These are phyloP conservation scores for Lablab purpureus DNA, from an alignment of 306 rosid species.

Conservation along the genomic window DNA sequence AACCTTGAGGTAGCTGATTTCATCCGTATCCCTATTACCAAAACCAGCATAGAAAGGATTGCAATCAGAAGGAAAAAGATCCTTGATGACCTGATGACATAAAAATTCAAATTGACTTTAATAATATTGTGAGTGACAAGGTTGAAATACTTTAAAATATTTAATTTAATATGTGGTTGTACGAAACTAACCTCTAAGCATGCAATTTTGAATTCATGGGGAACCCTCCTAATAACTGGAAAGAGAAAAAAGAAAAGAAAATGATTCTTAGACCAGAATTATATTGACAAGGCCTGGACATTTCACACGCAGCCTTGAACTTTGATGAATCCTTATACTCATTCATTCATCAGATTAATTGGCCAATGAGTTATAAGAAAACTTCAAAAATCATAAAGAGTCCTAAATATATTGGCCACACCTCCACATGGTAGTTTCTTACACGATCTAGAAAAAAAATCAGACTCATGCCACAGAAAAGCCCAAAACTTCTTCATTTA, in stretches of 20 bases:
- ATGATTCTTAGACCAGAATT: slow-evolving; percentile 35
- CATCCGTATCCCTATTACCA: slow-evolving; percentile 97
- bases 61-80: slow-evolving; percentile 86
- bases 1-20: slow-evolving; percentile 91
- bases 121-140: not conserved
- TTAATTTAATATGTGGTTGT: slow-evolving; percentile 19
- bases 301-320: slow-evolving; percentile 25
- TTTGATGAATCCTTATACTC: slow-evolving; percentile 20
- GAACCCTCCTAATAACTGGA: slow-evolving; percentile 94
- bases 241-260: slow-evolving; percentile 19
- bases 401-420: slow-evolving; percentile 13
- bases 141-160: slow-evolving; percentile 33
- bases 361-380: slow-evolving; percentile 18
- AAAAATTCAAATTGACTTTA: slow-evolving; percentile 43
- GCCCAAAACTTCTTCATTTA: not conserved
- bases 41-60: slow-evolving; percentile 99
- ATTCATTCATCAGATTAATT: slow-evolving; percentile 19
- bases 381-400: not conserved
- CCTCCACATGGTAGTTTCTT: slow-evolving; percentile 3
- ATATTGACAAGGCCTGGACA: slow-evolving; percentile 19
- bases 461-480: slow-evolving; percentile 6
- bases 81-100: slow-evolving; percentile 74
- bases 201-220: slow-evolving; percentile 96
- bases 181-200: slow-evolving; percentile 85
- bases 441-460: not conserved